A percentile compares a stretch with the other conserved stretches of the same genome.
phyloP scores from a whole-genome alignment of 2,329 filamentous ascomycete species.

The Lasiodiplodia hormozganensis region DNA sequence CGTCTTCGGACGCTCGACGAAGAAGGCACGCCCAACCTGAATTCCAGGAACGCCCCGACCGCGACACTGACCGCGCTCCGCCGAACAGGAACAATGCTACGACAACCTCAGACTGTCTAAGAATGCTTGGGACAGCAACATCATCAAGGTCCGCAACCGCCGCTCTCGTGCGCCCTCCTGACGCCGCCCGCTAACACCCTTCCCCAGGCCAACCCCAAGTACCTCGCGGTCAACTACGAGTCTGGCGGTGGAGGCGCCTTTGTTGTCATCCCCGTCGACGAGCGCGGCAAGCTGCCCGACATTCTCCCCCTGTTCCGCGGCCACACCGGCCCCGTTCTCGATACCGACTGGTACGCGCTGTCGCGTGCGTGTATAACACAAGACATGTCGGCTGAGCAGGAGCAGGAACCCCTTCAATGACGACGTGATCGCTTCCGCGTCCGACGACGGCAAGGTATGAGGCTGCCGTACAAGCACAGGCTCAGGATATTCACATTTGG shows the following conservation, averaged over 20 bases:
- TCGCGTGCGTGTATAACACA: slow-evolving; percentile 4
- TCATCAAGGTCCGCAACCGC: slow-evolving; percentile 78
- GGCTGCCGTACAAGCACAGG: background rate
- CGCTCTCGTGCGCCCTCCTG: slow-evolving; percentile 36
- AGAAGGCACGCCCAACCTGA: slow-evolving; percentile 66
- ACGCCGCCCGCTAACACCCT: slow-evolving; percentile 36
- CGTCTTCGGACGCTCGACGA: slow-evolving; percentile 94
- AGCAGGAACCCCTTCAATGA: slow-evolving; percentile 95
- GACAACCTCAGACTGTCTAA: slow-evolving; percentile 96
- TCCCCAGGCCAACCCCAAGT: slow-evolving; percentile 86
- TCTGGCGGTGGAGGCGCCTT: slow-evolving; percentile 94
- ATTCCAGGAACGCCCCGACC: background rate
- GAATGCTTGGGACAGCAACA: slow-evolving; percentile 99
- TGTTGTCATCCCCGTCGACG: slow-evolving; percentile 88
- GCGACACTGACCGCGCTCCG: slow-evolving; percentile 31
- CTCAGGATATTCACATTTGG: slow-evolving; percentile 38
- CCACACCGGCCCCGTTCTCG: slow-evolving; percentile 92
- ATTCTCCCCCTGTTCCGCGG: slow-evolving; percentile 94
- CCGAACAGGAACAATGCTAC: slow-evolving; percentile 83
- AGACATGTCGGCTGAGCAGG: slow-evolving; percentile 27
- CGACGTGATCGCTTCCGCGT: slow-evolving; percentile 87
- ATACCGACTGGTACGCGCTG: slow-evolving; percentile 83
- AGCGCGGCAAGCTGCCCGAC: slow-evolving; percentile 90
- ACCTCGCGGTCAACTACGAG: slow-evolving; percentile 98
- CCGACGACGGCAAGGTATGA: slow-evolving; percentile 86